Conservation (phyloP, 2,329 filamentous ascomycete genomes). For the Cladorrhinum sp. region DNA sequence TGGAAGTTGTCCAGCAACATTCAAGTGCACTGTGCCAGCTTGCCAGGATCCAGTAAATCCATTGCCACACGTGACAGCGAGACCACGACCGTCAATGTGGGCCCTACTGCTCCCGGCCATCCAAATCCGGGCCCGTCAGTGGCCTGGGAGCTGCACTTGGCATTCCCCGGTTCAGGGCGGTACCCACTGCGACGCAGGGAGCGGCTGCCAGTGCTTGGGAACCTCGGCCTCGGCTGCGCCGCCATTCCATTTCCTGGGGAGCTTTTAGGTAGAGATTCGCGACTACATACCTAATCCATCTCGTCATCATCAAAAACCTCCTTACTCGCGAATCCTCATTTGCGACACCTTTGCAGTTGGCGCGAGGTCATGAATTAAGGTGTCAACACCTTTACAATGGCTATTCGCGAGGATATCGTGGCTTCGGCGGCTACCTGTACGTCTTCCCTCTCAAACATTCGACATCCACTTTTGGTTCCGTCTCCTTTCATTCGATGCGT, state of each 20-base stretch:
- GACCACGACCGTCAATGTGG: neutral
- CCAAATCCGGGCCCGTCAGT: slow-evolving; percentile 10
- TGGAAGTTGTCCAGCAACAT: neutral
- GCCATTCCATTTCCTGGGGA: slow-evolving; percentile 27
- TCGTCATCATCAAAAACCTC: slow-evolving; percentile 12
- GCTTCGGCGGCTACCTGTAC: slow-evolving; percentile 58
- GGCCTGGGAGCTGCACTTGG: slow-evolving; percentile 9
- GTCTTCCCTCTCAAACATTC: slow-evolving; percentile 30
- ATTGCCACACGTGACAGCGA: slow-evolving; percentile 17
- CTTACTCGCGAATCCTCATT: neutral
- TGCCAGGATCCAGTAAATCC: neutral
- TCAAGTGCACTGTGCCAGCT: neutral
- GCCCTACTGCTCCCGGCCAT: neutral
- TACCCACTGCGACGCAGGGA: neutral
- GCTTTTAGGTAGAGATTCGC: neutral
- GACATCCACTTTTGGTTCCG: neutral
- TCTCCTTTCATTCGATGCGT: neutral
- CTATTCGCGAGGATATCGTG: slow-evolving; percentile 92
- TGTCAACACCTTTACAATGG: slow-evolving; percentile 47
- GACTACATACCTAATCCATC: neutral
- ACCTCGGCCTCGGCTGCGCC: slow-evolving; percentile 26
- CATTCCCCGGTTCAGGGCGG: slow-evolving; percentile 1
- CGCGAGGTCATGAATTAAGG: slow-evolving; percentile 10
- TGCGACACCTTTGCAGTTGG: slow-evolving; percentile 1
- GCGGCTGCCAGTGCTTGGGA: slow-evolving; percentile 6